These are phyloP conservation scores for Fusarium buharicum DNA, from an alignment of 2,329 filamentous ascomycete genomes.

Conservation along the genomic window DNA sequence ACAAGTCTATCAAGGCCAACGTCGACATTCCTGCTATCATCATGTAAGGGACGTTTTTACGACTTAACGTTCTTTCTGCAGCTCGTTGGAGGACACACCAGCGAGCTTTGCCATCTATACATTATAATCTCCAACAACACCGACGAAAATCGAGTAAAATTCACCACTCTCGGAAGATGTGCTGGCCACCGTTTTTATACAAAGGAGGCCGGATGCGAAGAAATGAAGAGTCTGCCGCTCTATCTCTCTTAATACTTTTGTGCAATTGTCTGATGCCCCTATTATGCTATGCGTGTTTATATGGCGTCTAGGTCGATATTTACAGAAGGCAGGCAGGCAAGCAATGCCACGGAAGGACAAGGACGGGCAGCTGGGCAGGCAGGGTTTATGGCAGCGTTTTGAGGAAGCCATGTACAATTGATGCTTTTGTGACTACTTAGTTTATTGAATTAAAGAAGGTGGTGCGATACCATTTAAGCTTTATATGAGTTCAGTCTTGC, in stretches of 20 bases:
- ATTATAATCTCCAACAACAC: constrained; percentile 37
- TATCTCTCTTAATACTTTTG: constrained; percentile 43
- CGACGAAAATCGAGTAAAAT: constrained; percentile 34
- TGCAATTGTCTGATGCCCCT: constrained; percentile 45
- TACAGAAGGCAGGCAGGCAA: constrained; percentile 42
- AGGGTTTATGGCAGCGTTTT: constrained; percentile 39
- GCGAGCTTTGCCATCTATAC: constrained; percentile 17
- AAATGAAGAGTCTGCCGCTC: constrained; percentile 38
- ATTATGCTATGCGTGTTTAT: constrained; percentile 47
- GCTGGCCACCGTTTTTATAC: constrained; percentile 43
- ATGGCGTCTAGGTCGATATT: constrained; percentile 45
- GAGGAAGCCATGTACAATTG: constrained; percentile 33
- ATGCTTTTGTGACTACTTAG: constrained; percentile 26
- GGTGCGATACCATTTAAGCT: constrained; percentile 31
- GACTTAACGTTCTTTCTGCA: constrained; percentile 8
- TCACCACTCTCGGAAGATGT: constrained; percentile 46
- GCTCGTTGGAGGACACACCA: constrained; percentile 41
- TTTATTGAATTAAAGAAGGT: constrained; percentile 34
- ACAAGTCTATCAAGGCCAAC: constrained; percentile 99
- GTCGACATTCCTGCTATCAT: constrained; percentile 82
- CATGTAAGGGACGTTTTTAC: constrained; percentile 63
- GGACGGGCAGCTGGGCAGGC: constrained; percentile 36
- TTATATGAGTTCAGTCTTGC: not conserved
- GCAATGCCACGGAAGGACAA: constrained; percentile 38
- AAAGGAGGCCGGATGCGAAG: constrained; percentile 33